Evolutionary conservation across 495 filamentous ascomycete species (phyloP).

Genomic region (Daldinia decipiens): DNA sequence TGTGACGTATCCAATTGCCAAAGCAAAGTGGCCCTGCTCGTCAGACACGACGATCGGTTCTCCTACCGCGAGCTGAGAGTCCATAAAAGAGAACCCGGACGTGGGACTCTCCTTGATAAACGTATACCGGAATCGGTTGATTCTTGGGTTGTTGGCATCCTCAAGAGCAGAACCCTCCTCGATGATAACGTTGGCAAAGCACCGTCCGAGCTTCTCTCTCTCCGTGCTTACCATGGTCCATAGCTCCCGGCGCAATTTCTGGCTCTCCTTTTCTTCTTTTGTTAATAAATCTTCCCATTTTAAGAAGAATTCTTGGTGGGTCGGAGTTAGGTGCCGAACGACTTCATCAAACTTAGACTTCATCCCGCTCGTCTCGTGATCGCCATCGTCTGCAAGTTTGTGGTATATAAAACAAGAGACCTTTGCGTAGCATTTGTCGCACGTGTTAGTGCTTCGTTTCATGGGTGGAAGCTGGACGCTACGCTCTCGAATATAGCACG

Average conservation of each 20-base stretch:
- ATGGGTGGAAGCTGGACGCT: slow-evolving; percentile 81
- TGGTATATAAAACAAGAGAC: slow-evolving; percentile 93
- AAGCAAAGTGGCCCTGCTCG: slow-evolving; percentile 91
- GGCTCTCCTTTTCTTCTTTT: slow-evolving; percentile 89
- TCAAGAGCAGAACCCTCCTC: slow-evolving; percentile 78
- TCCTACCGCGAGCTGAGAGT: slow-evolving; percentile 88
- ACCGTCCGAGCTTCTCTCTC: slow-evolving; percentile 84
- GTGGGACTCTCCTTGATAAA: slow-evolving; percentile 72
- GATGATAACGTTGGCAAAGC: slow-evolving; percentile 72
- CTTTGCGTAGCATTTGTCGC: slow-evolving; percentile 86
- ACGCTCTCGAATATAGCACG: slow-evolving; percentile 82
- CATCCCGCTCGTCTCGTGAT: slow-evolving; percentile 80
- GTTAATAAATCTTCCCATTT: slow-evolving; percentile 95
- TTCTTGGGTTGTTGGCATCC: slow-evolving; percentile 73
- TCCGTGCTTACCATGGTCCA: slow-evolving; percentile 95
- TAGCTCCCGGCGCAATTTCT: slow-evolving; percentile 84
- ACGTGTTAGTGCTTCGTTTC: slow-evolving; percentile 79
- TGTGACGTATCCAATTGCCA: slow-evolving; percentile 89
- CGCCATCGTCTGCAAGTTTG: slow-evolving; percentile 85
- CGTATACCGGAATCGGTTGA: slow-evolving; percentile 88
- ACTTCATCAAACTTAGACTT: slow-evolving; percentile 78
- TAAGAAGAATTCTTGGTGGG: slow-evolving; percentile 83
- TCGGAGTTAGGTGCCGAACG: slow-evolving; percentile 75
- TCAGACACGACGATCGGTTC: slow-evolving; percentile 98
- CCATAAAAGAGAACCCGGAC: slow-evolving; percentile 78